Percentiles rank a stretch among this genome's conserved stretches.
phyloP scores from a whole-genome alignment of 352 stramenopile species.

The Pythium folliculosum region DNA sequence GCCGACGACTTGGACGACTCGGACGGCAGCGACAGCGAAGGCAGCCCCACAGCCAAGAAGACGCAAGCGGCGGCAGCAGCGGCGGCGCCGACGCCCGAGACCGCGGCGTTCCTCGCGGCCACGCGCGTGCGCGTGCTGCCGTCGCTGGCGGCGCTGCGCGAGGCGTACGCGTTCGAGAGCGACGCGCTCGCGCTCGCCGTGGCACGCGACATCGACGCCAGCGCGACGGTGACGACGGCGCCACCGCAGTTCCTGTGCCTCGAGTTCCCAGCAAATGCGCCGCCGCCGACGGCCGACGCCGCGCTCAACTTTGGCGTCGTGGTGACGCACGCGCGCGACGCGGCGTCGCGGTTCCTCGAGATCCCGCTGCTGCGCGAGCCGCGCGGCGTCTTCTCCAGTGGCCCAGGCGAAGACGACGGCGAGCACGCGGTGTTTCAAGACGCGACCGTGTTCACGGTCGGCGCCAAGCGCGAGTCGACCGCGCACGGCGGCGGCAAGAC shows the following conservation, averaged over 20 bases:
- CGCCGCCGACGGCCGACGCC: not conserved
- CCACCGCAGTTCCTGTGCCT: constrained; percentile 52
- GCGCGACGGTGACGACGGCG: not conserved
- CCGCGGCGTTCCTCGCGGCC: constrained; percentile 40
- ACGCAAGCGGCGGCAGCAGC: not conserved
- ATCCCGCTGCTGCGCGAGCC: constrained; percentile 54
- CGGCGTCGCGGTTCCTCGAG: constrained; percentile 43
- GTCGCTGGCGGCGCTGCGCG: constrained; percentile 31
- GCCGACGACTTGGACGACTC: constrained; percentile 20
- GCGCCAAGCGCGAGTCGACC: constrained; percentile 57
- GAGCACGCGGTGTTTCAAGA: constrained; percentile 57
- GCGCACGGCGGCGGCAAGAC: constrained; percentile 73
- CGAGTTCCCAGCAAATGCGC: constrained; percentile 37
- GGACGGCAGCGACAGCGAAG: constrained; percentile 33
- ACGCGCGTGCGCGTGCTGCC: constrained; percentile 30
- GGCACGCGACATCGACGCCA: constrained; percentile 21
- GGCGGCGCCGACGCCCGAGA: not conserved
- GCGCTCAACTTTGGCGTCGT: constrained; percentile 61
- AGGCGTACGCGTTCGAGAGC: constrained; percentile 17
- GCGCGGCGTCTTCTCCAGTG: constrained; percentile 12
- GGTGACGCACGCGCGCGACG: constrained; percentile 37
- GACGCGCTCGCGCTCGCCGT: constrained; percentile 3
- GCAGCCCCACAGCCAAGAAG: not conserved
- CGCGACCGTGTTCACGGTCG: constrained; percentile 63
- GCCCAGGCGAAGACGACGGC: constrained; percentile 19